Evolutionary conservation across 805 yeast species (phyloP).

Genomic region (Tetrapisispora namnaoensis): DNA sequence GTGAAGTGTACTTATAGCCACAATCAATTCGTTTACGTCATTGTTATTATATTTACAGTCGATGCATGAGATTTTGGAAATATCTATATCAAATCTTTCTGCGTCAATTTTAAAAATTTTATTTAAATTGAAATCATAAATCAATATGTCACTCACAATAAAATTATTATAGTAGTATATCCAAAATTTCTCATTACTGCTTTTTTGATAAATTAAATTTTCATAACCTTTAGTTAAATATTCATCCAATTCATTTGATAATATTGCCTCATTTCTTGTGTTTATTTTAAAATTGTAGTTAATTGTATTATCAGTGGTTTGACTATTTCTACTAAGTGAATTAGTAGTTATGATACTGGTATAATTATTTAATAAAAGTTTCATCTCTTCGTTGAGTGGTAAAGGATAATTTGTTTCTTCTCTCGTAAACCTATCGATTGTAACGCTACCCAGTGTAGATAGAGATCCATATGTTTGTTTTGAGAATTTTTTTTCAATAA

Average conservation of each 20-base stretch:
- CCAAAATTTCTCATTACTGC: slow-evolving; percentile 1
- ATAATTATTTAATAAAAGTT: neutral
- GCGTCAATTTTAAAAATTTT: neutral
- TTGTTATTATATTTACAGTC: neutral
- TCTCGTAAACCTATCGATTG: neutral
- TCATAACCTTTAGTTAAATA: neutral
- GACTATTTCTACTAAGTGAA: neutral
- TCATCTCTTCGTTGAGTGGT: neutral
- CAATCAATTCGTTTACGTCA: neutral
- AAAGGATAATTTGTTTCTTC: neutral
- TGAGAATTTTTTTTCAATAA: neutral
- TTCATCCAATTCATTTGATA: neutral
- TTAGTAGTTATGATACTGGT: neutral
- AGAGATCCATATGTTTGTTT: neutral
- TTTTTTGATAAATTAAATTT: neutral
- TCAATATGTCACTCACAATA: neutral
- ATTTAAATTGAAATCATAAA: neutral
- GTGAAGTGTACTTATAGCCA: neutral
- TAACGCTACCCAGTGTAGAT: neutral
- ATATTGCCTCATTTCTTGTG: neutral
- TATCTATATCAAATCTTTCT: neutral
- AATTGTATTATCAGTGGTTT: neutral
- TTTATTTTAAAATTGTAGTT: neutral
- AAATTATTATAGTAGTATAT: neutral
- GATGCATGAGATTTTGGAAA: slow-evolving; percentile 1